Evolutionary conservation across 345 rosid genomes (phyloP).

Genomic region (Ailanthus altissimus): DNA sequence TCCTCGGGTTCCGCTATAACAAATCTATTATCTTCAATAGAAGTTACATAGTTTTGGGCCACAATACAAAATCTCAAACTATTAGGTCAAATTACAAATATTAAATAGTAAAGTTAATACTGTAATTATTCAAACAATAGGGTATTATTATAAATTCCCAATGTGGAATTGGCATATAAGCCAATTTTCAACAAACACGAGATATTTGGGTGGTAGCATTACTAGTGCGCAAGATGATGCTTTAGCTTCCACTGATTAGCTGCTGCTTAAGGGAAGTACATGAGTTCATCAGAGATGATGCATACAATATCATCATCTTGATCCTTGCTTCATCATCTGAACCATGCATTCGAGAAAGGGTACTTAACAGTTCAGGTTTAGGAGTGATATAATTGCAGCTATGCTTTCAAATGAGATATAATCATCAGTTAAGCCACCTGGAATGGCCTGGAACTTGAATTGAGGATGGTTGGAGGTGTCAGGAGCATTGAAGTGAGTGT

Average conservation of each 20-base stretch:
- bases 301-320: conserved; percentile 27
- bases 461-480: conserved; percentile 37
- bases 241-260: conserved; percentile 41
- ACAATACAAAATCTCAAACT: no score
- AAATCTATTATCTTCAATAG: no score
- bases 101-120: no score
- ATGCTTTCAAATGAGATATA: conserved; percentile 20
- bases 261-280: conserved; percentile 43
- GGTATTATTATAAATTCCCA: no score
- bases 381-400: conserved; percentile 18
- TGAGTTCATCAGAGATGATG: conserved; percentile 50
- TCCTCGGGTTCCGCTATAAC: no score
- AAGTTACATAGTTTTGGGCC: no score
- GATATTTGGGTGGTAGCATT: conserved; percentile 24
- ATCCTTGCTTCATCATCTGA: conserved; percentile 14
- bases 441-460: conserved; percentile 27
- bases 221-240: conserved; percentile 39
- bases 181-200: no score
- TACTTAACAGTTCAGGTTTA: conserved; percentile 39
- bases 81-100: no score
- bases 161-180: no score
- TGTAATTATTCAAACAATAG: no score
- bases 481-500: conserved; percentile 45
- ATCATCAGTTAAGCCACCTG: conserved; percentile 34
- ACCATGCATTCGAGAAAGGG: conserved; percentile 34